Evolutionary conservation across 768 basidiomycete species (phyloP), one percentile per base, ranked within the genome.

Genomic region (Clavaria fumosa): DNA sequence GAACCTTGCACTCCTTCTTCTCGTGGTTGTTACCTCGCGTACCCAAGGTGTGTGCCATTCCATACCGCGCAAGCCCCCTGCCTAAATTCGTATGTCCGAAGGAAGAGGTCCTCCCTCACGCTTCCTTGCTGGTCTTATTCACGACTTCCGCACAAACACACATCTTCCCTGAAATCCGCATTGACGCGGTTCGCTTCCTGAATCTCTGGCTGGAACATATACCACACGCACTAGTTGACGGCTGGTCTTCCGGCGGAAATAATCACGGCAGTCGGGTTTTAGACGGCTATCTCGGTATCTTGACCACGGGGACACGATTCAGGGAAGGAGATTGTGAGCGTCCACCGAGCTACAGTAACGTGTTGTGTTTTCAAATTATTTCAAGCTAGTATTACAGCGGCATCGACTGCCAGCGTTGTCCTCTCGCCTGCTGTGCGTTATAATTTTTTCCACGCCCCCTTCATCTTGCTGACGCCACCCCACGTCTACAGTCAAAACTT

Each of bases 141-240:
- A 75, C 76, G 0, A 78, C 84, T 4, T 93, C 90, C 7, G 86
- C 88, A 0, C 80, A 91, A 53, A 90, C 86, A 0, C 83, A 91
- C 48, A 93, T 97, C 33, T 95, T 90, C 54, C 90, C 90, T 15
- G 88, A 93, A 54, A 88, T 96, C 42, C 72, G 89, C 11, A 69
- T 96, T 26, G 91, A 96, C 50, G 85, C 88, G 3, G 66, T 93
- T 38, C 75, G 78, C 9, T 73, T 88, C 46, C 56, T 96, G 30
- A 70, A 82, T 47, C 52, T 91, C 17, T 65, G 88, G 27, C 64
- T 95, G 3, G 73, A 78, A 24, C 50, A 63, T 41, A 70, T 81
- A 3, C 88, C 90, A 7, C 63, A 66, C 28, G 58, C 66, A 5
- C 72, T 89, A 3, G 68, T 78, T 3, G 60, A 61, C 36, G 75